Percentiles rank a stretch among this genome's conserved stretches.
phyloP scores from a whole-genome alignment of 2,329 filamentous ascomycete species.

The Tolypocladium pustulatum region DNA sequence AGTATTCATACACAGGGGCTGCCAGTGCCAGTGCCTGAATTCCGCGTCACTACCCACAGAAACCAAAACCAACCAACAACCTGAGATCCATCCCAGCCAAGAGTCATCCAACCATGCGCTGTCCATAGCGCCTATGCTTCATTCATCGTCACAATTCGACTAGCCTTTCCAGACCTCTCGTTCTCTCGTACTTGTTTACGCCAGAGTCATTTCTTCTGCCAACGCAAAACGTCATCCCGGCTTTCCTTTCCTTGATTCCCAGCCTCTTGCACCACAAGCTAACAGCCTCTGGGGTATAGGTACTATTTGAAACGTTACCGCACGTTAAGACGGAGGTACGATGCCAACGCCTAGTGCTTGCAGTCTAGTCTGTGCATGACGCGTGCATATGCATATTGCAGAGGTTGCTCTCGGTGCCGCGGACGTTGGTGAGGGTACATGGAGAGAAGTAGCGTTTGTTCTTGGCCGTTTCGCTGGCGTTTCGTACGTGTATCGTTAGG shows the following conservation, averaged over 20 bases:
- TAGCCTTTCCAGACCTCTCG: neutral
- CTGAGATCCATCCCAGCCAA: neutral
- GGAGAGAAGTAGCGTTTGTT: neutral
- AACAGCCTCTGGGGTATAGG: conserved; percentile 30
- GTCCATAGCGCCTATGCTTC: neutral
- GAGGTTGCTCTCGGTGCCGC: neutral
- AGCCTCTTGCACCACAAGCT: neutral
- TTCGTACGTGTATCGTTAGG: neutral
- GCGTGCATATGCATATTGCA: neutral
- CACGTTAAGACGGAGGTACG: conserved; percentile 72
- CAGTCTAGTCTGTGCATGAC: neutral
- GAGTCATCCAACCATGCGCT: neutral
- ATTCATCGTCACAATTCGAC: neutral
- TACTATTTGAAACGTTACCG: conserved; percentile 92
- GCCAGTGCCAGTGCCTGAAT: neutral
- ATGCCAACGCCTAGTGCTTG: conserved; percentile 24
- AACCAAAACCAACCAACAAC: neutral
- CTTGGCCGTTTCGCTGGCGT: neutral
- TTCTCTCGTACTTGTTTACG: neutral
- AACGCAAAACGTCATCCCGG: too few relatives aligned
- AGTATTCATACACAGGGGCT: neutral
- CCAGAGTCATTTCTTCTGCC: neutral
- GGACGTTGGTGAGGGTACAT: neutral
- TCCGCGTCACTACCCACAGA: neutral
- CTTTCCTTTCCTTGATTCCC: neutral